A percentile compares a stretch with the other conserved stretches of the same genome.
Evolutionary conservation across 1,139 yeast species (phyloP).

Genomic region (Yamadazyma dushanensis): DNA sequence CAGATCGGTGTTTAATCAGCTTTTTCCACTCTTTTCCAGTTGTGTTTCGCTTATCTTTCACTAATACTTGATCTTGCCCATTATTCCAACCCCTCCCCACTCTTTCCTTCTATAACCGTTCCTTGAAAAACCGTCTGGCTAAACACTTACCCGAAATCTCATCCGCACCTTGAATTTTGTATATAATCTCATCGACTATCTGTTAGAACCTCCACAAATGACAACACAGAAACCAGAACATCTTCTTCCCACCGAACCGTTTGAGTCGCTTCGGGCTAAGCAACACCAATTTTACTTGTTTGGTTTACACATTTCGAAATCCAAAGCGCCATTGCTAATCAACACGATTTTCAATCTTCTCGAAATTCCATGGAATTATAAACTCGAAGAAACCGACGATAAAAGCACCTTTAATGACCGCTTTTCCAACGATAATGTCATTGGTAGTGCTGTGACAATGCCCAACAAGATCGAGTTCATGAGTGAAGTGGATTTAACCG

Average conservation of each 20-base stretch:
- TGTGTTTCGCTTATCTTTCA: too few relatives aligned
- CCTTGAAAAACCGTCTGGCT: too few relatives aligned
- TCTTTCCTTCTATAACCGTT: too few relatives aligned
- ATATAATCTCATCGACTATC: too few relatives aligned
- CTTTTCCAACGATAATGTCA: slow-evolving; percentile 11
- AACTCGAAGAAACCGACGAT: slow-evolving; percentile 18
- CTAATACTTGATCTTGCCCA: too few relatives aligned
- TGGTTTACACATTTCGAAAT: slow-evolving; percentile 19
- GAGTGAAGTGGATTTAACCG: slow-evolving; percentile 24
- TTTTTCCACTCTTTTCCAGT: too few relatives aligned
- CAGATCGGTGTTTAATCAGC: too few relatives aligned
- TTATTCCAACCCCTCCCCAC: too few relatives aligned
- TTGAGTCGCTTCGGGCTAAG: slow-evolving; percentile 15
- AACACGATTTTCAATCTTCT: slow-evolving; percentile 21
- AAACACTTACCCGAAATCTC: too few relatives aligned
- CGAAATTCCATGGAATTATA: slow-evolving; percentile 29
- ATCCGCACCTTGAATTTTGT: too few relatives aligned
- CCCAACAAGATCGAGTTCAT: slow-evolving; percentile 27
- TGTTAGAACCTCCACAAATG: too few relatives aligned
- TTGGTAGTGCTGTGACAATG: slow-evolving; percentile 31
- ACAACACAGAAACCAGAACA: too few relatives aligned
- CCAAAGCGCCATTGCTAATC: slow-evolving; percentile 13
- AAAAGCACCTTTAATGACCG: slow-evolving; percentile 13
- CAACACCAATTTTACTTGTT: slow-evolving; percentile 18
- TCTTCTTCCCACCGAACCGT: slow-evolving; percentile 17